Conservation (phyloP, 2,329 filamentous ascomycete genomes). For the Hirsutella thompsonii region DNA sequence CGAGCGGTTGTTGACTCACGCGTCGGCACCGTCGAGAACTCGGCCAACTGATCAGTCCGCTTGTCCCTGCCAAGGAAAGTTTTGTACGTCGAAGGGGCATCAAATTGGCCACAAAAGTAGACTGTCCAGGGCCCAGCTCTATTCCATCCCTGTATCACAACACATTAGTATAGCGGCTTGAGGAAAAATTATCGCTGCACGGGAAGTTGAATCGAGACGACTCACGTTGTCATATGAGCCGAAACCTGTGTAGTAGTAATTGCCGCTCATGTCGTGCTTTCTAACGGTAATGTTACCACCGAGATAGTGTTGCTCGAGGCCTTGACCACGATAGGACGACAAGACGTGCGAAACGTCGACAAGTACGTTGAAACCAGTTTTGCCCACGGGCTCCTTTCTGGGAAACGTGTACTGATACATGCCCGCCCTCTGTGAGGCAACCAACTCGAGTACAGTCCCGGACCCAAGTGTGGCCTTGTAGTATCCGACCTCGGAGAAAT, state of each 20-base stretch:
- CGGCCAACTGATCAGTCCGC: constrained; percentile 15
- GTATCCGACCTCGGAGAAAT: constrained; percentile 45
- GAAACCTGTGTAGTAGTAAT: constrained; percentile 40
- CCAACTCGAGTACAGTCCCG: constrained; percentile 43
- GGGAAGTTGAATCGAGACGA: background rate
- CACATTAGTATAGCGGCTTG: background rate
- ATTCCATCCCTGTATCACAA: constrained; percentile 41
- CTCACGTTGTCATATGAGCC: constrained; percentile 50
- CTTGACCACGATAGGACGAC: constrained; percentile 45
- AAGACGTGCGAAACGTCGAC: constrained; percentile 56
- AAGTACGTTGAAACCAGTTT: constrained; percentile 32
- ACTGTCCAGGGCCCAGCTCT: constrained; percentile 48
- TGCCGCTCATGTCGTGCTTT: constrained; percentile 20
- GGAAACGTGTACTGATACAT: constrained; percentile 51
- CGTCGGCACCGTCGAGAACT: constrained; percentile 17
- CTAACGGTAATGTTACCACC: constrained; percentile 43
- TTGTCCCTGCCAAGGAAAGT: constrained; percentile 26
- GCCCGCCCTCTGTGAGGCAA: constrained; percentile 41
- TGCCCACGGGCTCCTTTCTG: constrained; percentile 6
- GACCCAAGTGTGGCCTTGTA: constrained; percentile 44
- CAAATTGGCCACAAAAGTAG: constrained; percentile 51
- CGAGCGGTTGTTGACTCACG: constrained; percentile 23
- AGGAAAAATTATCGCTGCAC: background rate
- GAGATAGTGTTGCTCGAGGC: constrained; percentile 48
- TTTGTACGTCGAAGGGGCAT: constrained; percentile 28